Conservation (phyloP, 768 basidiomycete genomes). For the Boletus barrowsii region DNA sequence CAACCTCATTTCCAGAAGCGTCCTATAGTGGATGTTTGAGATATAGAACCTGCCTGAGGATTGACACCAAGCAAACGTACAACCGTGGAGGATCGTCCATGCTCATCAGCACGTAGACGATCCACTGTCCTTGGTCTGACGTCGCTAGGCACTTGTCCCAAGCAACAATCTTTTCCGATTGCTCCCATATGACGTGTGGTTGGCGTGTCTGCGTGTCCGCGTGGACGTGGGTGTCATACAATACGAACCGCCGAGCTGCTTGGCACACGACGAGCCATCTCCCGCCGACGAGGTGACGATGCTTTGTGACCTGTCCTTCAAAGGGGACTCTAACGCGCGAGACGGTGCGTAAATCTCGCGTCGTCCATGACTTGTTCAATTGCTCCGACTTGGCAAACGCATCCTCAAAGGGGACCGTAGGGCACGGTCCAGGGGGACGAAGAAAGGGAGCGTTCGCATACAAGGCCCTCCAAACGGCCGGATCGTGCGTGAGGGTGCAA, state of each 20-base stretch:
- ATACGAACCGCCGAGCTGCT: background rate
- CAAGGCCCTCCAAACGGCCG: background rate
- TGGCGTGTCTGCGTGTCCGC: background rate
- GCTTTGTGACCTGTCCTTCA: background rate
- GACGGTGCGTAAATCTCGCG: background rate
- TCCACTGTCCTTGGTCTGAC: background rate
- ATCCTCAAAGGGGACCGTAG: background rate
- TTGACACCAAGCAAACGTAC: background rate
- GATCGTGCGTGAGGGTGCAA: background rate
- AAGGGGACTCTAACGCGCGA: background rate
- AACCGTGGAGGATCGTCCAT: too few species aligned
- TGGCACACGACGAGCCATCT: conserved; percentile 3
- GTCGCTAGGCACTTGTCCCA: background rate
- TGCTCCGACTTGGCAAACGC: background rate
- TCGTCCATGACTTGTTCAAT: background rate
- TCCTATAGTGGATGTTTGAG: background rate
- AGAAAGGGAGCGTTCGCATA: background rate
- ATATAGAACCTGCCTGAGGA: background rate
- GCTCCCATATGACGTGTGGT: background rate
- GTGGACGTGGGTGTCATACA: background rate
- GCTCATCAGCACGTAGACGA: background rate
- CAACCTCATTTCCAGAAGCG: background rate
- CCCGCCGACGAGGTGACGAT: background rate
- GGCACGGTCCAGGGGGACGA: background rate
- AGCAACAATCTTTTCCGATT: background rate